These are phyloP conservation scores for Caryopteris hybrid DNA, from an alignment of 305 asterid species.

Conservation along the genomic window DNA sequence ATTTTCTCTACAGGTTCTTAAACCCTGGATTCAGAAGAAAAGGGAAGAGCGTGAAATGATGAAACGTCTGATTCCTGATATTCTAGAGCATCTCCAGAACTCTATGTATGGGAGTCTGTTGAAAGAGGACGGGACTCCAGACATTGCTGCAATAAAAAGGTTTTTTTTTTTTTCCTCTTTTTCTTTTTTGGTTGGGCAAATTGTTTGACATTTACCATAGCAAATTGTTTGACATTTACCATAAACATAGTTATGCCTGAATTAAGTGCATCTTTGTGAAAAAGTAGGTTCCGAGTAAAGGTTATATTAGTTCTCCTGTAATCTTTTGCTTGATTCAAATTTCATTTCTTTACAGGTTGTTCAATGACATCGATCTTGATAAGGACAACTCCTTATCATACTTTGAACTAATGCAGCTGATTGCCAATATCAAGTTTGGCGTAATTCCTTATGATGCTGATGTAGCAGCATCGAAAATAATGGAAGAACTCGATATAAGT, in stretches of 20 bases:
- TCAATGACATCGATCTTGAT: constrained; percentile 45
- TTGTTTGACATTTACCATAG: background rate
- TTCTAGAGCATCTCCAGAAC: constrained; percentile 32
- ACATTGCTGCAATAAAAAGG: constrained; percentile 54
- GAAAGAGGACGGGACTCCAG: constrained; percentile 46
- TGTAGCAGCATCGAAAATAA: constrained; percentile 8
- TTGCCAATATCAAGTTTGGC: constrained; percentile 38
- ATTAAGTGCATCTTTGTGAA: background rate
- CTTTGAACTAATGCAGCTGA: constrained; percentile 39
- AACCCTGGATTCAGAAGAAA: constrained; percentile 47
- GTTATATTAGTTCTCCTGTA: background rate
- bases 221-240: background rate
- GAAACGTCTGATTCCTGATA: constrained; percentile 37
- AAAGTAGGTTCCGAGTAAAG: background rate
- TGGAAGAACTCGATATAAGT: constrained; percentile 16
- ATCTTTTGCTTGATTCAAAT: background rate
- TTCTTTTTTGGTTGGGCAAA: background rate
- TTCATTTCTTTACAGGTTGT: constrained; percentile 33
- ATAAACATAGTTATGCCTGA: background rate
- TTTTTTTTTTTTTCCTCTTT: background rate
- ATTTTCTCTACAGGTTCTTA: constrained; percentile 29
- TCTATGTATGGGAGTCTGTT: constrained; percentile 41
- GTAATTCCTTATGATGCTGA: constrained; percentile 29
- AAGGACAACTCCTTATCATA: constrained; percentile 44
- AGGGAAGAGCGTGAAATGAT: constrained; percentile 51